These are phyloP conservation scores for Stephania japonica DNA, from an alignment of 164 flowering plant species.

Conservation along the genomic window DNA sequence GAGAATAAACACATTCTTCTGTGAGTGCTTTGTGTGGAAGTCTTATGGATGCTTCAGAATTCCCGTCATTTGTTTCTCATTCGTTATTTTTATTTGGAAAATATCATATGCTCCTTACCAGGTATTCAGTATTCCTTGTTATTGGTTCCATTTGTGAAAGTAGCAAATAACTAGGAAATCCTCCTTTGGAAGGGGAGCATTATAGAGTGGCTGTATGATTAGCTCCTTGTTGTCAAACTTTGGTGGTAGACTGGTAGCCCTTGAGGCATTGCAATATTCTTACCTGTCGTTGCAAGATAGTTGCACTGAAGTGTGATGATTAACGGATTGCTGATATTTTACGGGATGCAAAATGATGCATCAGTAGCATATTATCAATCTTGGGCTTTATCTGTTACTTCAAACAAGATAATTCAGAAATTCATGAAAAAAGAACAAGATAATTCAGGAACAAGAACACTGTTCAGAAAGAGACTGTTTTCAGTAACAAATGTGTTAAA, in stretches of 20 bases:
- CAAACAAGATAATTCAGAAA: neutral
- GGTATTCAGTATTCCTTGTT: neutral
- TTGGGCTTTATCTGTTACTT: neutral
- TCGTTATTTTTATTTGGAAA: neutral
- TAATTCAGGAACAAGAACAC: neutral
- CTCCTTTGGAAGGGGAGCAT: neutral
- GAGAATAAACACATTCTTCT: neutral
- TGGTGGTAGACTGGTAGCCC: neutral
- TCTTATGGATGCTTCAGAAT: neutral
- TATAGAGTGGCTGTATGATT: neutral
- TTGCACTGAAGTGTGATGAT: neutral
- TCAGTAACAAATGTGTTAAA: neutral
- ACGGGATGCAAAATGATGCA: neutral
- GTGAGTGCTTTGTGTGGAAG: neutral
- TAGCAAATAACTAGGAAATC: neutral
- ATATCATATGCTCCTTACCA: neutral
- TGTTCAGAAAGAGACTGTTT: neutral
- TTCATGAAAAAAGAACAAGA: too few relatives aligned
- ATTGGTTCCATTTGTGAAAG: neutral
- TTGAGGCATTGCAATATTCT: neutral
- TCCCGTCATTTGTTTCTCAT: neutral
- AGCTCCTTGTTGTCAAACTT: neutral
- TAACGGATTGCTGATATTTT: neutral
- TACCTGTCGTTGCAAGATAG: neutral
- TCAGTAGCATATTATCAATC: neutral